Base-by-base conservation (phyloP, 257 asterid species). In the Solanum medicagineum region DNA sequence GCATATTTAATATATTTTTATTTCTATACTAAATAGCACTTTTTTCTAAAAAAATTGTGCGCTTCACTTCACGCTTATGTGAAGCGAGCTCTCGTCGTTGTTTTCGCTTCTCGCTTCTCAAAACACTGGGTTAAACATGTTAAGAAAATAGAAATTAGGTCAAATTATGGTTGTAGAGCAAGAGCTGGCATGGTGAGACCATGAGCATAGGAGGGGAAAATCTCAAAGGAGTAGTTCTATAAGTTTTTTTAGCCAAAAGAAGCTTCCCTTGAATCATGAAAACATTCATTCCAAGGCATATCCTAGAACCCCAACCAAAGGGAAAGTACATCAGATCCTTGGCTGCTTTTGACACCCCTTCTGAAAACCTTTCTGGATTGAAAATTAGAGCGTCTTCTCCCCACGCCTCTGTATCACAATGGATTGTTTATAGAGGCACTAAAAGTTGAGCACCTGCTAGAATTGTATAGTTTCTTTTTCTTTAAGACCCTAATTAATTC, bases 241-340 rank as follows among this genome's bases (percentile, higher is more conserved):
- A 81, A 44, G 22, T 59, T 57, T 45, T 56, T 26, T 26, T 26
- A 29, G 84, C 84, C 69, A 81, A 17, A 57, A 44, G 74, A 40
- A 81, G 71, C 17, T 81, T 81, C 40, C 11, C 42, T 24, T 81
- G 71, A 36, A 53, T 14, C 81, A 84, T 56, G 1, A 83, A 29
- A 12, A 84, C 60, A 15, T 49, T 73, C 70, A 68, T 75, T 54
- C 86, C 86, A 13, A 84, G 36, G 59, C 86, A 73, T 11, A 69
- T 20, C 36, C 83, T 7, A 13, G 86, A 62, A 26, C 86, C 86
- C 83, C 86, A 84, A 73, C 86, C 86, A 57, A 84, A 84, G 5
- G 86, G 82, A 11, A 69, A 73, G 51, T 51, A 84, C 68, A 79
- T 26, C 22, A 81, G 44, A 42, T 57, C 84, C 14, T 57, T 77